Base-by-base conservation (phyloP, 345 rosid genomes). In the Luvunga scandens region DNA sequence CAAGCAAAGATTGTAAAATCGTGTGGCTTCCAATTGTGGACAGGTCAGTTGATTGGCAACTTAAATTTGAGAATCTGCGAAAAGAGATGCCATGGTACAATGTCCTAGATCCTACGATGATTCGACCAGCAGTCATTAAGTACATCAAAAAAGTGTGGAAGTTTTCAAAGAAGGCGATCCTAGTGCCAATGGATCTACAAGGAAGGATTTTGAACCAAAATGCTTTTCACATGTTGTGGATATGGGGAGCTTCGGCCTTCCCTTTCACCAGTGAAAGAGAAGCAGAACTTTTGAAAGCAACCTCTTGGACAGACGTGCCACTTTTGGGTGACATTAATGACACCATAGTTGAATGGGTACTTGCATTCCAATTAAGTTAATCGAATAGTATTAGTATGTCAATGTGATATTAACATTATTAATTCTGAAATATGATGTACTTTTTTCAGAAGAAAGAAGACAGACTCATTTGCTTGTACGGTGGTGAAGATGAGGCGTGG, bases 1-100 rank as follows among this genome's bases (percentile, higher is more conserved):
- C 12, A 25, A 68, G 50, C 66, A 42, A 21, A 0, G 83, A 71
- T 27, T n/a, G 4, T 71, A 87, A 83, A 71, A 75, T 87, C 14
- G 76, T 89, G 50, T 89, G 90, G 92, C 78, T 89, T 24, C 90
- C 90, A 2, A 33, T 89, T 5, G 84, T 84, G 21, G 88, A 86
- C 0, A 66, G 28, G 19, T 76, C 86, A 6, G 50, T 72, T 27
- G 2, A 18, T 4, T 79, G 88, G 91, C 69, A 78, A 27, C 79
- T 72, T 4, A 75, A 66, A 4, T 87, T 89, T 21, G 64, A 28
- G 61, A 16, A 24, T n/a, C 62, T 81, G 9, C 82, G 69, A 63
- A 53, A 57, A 24, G 33, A 1, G 38, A 84, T 87, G 89, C 79
- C 79, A 0, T 84, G 87, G 89, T 59, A 72, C 83, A 59, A 73